Base-by-base conservation (phyloP, 1,284 basidiomycete genomes). In the Ceratobasidium sp. region DNA sequence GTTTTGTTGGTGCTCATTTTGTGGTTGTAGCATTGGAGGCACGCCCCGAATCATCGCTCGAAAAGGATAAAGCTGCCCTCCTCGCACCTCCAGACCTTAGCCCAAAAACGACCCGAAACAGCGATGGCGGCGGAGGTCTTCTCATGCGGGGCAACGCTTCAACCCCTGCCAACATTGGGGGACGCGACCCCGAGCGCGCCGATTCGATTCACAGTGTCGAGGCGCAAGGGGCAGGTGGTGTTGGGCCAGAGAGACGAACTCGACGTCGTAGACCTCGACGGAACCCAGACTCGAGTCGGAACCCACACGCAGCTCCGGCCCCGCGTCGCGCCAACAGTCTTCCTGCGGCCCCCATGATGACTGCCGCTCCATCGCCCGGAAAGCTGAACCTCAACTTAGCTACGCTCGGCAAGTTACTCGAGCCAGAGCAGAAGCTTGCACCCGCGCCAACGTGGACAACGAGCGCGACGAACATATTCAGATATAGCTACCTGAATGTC, bases 351-450 rank as follows among this genome's bases (percentile, higher is more conserved):
- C 44, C 71, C 71, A 27, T 62, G 46, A 52, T 59, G 23, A 35
- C 7, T 27, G 14, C 48, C 16, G n/a, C 10, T 6, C 23, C 59
- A 5, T 44, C 59, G 1, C 71, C 71, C 14, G 67, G 67, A 46
- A 74, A 74, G 50, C 20, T 64, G n/a, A 65, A 74, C 23, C 46
- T 74, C 23, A 54, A 54, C 50, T 48, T 52, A 4, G 68, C 68
- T 5, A 50, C 78, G 41, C 62, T 79, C 44, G 73, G 59, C 71
- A 79, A 77, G 30, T 44, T 79, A 35, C 70, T 79, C 27, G 77
- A 68, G 57, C 78, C 78, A 4, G 60, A 79, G 67, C 69, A 73
- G 23, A 79, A 79, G 41, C 78, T 79, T 30, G 78, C 78, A 7
- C 76, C 78, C 14, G 38, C 78, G 16, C 78, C 78, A 14, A 78